Percentiles rank a stretch among this genome's conserved stretches.
phyloP scores from a whole-genome alignment of 768 basidiomycete genomes.

The Serpula lacrymans region DNA sequence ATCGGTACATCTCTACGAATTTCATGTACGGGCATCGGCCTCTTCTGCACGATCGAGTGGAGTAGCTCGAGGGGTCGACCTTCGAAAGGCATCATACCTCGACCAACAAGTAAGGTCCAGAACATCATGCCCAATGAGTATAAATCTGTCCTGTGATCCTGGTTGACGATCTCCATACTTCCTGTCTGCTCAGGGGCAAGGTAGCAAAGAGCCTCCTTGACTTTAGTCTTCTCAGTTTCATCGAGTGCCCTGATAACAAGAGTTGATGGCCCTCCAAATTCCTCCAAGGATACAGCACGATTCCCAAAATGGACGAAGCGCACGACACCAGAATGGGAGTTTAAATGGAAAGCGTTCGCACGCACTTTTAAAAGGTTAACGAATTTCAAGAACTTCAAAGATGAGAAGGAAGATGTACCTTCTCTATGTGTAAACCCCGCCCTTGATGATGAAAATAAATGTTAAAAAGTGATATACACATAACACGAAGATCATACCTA shows the following conservation, averaged over 20 bases:
- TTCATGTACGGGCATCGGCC: conserved; percentile 74
- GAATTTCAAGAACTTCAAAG: too few relatives aligned
- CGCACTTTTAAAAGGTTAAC: conserved; percentile 42
- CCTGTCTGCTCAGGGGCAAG: conserved; percentile 77
- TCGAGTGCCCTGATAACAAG: conserved; percentile 61
- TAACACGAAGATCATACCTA: conserved; percentile 32
- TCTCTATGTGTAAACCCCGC: conserved; percentile 62
- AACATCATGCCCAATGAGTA: conserved; percentile 72
- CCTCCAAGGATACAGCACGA: conserved; percentile 67
- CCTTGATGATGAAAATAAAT: conserved; percentile 26
- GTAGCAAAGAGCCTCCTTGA: conserved; percentile 74
- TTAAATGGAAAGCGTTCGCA: conserved; percentile 74
- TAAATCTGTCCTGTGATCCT: conserved; percentile 72
- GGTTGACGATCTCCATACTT: conserved; percentile 65
- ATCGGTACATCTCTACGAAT: conserved; percentile 70
- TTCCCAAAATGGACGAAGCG: conserved; percentile 75
- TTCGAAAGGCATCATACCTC: conserved; percentile 33
- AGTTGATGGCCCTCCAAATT: conserved; percentile 66
- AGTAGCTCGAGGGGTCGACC: conserved; percentile 53
- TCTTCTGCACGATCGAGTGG: conserved; percentile 68
- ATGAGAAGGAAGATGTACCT: conserved; percentile 36
- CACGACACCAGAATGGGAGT: conserved; percentile 65
- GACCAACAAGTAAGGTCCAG: conserved; percentile 72
- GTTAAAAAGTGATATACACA: conserved; percentile 1
- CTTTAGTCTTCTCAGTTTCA: conserved; percentile 62